phyloP scores from a whole-genome alignment of 805 yeast species.

The Yueomyces sp. region DNA sequence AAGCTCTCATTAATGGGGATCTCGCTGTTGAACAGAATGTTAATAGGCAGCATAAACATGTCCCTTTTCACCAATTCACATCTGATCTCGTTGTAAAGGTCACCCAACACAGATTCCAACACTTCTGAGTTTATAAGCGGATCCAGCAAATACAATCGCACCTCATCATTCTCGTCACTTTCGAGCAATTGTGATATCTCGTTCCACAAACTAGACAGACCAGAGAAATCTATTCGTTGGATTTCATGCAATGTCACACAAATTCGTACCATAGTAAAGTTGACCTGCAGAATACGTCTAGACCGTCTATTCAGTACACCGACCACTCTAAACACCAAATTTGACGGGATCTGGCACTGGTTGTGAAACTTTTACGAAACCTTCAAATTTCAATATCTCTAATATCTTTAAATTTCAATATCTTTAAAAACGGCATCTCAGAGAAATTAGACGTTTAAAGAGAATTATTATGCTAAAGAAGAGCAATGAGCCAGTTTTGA shows the following conservation, averaged over 20 bases:
- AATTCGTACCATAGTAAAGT: conserved; percentile 3
- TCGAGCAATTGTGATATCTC: neutral
- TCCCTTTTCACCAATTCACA: neutral
- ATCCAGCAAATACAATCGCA: neutral
- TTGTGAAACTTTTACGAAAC: too few species aligned
- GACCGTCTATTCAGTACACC: too few species aligned
- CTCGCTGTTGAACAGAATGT: neutral
- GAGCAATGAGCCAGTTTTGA: too few species aligned
- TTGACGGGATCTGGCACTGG: too few species aligned
- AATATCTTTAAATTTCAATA: too few species aligned
- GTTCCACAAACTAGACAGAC: neutral
- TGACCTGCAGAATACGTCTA: too few species aligned
- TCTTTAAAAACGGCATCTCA: too few species aligned
- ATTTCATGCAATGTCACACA: conserved; percentile 9
- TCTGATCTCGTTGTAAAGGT: neutral
- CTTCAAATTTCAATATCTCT: too few species aligned
- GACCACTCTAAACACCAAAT: too few species aligned
- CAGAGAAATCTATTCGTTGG: conserved; percentile 3
- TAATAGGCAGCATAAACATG: neutral
- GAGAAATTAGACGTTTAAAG: too few species aligned
- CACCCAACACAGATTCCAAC: neutral
- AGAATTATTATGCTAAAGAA: too few species aligned
- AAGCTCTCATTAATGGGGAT: neutral
- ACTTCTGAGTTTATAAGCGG: neutral
- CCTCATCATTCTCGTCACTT: neutral